Evolutionary conservation across 306 rosid species (phyloP), one percentile per base, ranked within the genome.

Genomic region (Lagenaria siceraria): DNA sequence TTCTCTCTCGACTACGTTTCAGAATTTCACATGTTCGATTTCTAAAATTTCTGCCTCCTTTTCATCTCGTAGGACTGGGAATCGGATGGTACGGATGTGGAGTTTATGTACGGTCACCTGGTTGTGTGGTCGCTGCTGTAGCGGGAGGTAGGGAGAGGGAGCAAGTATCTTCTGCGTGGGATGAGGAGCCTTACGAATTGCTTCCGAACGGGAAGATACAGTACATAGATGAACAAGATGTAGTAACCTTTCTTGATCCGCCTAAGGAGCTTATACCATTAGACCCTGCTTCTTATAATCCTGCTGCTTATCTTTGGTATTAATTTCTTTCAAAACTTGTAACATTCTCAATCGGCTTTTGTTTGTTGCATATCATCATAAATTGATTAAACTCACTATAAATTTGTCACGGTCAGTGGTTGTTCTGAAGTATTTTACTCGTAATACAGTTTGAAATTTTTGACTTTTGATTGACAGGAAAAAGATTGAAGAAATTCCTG

Each of bases 221-320:
- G 61, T 93, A 85, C 80, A 77, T 90, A 56, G 97, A 91, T 78
- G 98, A 93, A 78, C 92, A 84, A 61, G 98, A 93, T 63, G 85
- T 93, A 1, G 84, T 85, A 21, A 79, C 96, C 1, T 90, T 93
- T 87, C 88, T 93, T 74, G 92, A 91, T 80, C 96, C 97, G 61
- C 97, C 96, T 0, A 89, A 84, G 82, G 85, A 84, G 15, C 86
- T 93, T 43, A 87, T 89, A 36, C 98, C 98, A 68, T 78, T 93
- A 55, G 87, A 90, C 60, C 80, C 87, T 4, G 54, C 80, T 87
- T 90, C 94, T 60, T 93, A 89, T 66, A 93, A 93, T 79, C 94
- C 97, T 42, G 92, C 98, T 60, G 88, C 91, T 2, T 93, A 93
- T 85, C 86, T 91, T 33, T 91, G 98, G 98, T 91, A 72, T 70